A percentile compares a stretch with the other conserved stretches of the same genome.
These are phyloP conservation scores for Geranium brycei DNA, from an alignment of 345 rosid genomes.

Conservation along the genomic window DNA sequence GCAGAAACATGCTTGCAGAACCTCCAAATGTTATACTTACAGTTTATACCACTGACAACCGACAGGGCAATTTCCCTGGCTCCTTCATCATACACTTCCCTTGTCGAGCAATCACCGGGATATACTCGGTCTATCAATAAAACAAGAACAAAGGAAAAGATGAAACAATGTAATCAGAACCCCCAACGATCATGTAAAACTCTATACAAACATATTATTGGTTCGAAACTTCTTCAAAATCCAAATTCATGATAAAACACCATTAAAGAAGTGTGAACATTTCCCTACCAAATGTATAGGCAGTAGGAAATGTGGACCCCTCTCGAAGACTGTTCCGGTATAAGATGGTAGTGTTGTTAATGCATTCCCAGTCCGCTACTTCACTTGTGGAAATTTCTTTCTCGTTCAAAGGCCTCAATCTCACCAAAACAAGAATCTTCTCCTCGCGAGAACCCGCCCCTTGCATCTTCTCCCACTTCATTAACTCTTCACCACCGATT, in stretches of 20 bases:
- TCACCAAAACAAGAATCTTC: constrained; percentile 81
- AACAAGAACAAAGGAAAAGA: constrained; percentile 9
- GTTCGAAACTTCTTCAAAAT: background rate
- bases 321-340: constrained; percentile 90
- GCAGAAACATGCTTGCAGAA: background rate
- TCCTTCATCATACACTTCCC: constrained; percentile 71
- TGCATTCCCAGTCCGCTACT: constrained; percentile 95
- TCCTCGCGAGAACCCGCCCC: constrained; percentile 48
- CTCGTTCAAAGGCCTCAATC: constrained; percentile 87
- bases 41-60: constrained; percentile 77
- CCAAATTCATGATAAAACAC: background rate
- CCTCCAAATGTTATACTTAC: constrained; percentile 30
- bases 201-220: background rate
- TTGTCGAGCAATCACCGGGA: constrained; percentile 71
- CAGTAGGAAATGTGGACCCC: constrained; percentile 84
- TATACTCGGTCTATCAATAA: constrained; percentile 66
- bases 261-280: background rate
- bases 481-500: constrained; percentile 57
- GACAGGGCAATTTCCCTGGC: constrained; percentile 80
- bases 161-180: background rate
- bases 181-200: background rate
- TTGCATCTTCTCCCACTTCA: constrained; percentile 65
- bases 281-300: constrained; percentile 72
- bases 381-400: constrained; percentile 64
- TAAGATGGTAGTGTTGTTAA: constrained; percentile 65